Evolutionary conservation across 2,329 filamentous ascomycete species (phyloP).

Genomic region (Arthrobotrys conoides): DNA sequence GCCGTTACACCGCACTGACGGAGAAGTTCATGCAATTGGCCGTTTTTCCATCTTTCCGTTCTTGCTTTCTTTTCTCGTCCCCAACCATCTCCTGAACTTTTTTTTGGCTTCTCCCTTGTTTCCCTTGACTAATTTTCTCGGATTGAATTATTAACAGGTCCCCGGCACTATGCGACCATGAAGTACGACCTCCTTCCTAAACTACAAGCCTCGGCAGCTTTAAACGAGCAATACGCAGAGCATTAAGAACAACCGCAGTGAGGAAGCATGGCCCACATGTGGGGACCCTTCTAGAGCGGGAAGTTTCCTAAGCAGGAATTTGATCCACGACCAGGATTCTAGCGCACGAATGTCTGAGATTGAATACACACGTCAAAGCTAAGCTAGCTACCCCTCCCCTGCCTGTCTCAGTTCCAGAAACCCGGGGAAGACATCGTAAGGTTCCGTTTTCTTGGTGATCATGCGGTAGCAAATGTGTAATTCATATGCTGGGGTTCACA

Average conservation of each 20-base stretch:
- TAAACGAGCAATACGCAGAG: constrained; percentile 34
- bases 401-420: constrained; percentile 43
- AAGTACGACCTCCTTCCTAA: constrained; percentile 50
- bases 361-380: constrained; percentile 28
- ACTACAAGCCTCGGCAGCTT: constrained; percentile 43
- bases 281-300: constrained; percentile 40
- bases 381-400: constrained; percentile 22
- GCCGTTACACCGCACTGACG: constrained; percentile 16
- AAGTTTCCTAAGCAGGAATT: constrained; percentile 57
- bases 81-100: constrained; percentile 4
- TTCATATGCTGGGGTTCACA: constrained; percentile 2
- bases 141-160: constrained; percentile 46
- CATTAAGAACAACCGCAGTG: constrained; percentile 8
- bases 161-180: constrained; percentile 38
- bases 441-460: constrained; percentile 42
- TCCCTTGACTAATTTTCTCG: constrained; percentile 42
- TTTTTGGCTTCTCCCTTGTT: constrained; percentile 11
- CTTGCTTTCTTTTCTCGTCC: constrained; percentile 1
- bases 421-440: constrained; percentile 52
- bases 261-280: constrained; percentile 30
- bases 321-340: constrained; percentile 57
- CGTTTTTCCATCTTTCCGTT: not conserved
- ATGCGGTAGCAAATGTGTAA: constrained; percentile 24
- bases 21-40: constrained; percentile 15
- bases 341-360: constrained; percentile 54